Conservation (phyloP, 179 eudicot species). For the Dionaea muscipula region DNA sequence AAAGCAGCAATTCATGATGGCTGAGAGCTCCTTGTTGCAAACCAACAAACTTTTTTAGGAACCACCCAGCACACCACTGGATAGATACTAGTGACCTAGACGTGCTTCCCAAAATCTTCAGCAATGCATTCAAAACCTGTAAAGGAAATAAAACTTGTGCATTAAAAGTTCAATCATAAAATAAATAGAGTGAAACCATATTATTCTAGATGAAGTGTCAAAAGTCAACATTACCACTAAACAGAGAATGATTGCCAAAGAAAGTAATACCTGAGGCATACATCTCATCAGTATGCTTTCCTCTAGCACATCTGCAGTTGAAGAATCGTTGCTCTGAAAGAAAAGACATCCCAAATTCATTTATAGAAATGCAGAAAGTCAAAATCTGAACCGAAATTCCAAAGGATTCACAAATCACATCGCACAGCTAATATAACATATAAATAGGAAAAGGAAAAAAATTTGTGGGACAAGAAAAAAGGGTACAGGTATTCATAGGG, state of each 20-base stretch:
- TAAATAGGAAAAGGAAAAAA: too few relatives aligned
- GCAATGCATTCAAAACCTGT: conserved; percentile 36
- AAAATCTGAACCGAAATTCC: too few relatives aligned
- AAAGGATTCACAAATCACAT: too few relatives aligned
- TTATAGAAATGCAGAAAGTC: not conserved
- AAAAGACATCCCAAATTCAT: not conserved
- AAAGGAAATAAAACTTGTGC: conserved; percentile 3
- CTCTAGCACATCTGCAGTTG: conserved; percentile 13
- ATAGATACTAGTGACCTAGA: conserved; percentile 20
- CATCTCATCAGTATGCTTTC: conserved; percentile 19
- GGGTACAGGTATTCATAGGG: too few relatives aligned
- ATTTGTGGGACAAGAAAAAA: too few relatives aligned
- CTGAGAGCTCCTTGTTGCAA: conserved; percentile 24
- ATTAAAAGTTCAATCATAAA: not conserved
- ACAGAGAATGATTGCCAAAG: not conserved
- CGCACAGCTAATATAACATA: too few relatives aligned
- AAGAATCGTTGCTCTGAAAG: conserved; percentile 21
- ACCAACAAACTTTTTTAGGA: conserved; percentile 31
- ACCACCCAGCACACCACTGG: conserved; percentile 44
- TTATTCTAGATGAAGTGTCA: too few relatives aligned
- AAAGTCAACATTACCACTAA: not conserved
- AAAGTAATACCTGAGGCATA: conserved; percentile 33
- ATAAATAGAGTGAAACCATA: not conserved
- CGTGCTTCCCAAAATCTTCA: conserved; percentile 27
- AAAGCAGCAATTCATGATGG: conserved; percentile 26